Base-by-base conservation (phyloP, 306 rosid species). In the Malus asiatica region DNA sequence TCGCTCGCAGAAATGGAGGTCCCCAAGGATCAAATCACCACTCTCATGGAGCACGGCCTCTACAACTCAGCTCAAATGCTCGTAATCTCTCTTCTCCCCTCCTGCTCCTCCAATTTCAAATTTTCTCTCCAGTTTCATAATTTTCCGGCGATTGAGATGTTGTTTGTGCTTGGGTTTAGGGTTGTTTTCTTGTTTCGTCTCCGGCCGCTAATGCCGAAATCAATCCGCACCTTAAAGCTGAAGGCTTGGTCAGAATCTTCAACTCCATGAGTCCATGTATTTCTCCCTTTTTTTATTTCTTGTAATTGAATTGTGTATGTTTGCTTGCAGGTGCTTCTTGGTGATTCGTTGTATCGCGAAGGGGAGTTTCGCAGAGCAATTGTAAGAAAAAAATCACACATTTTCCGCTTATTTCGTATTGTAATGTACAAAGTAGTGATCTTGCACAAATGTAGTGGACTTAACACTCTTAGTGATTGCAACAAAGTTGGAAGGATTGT, bases 101-200 rank as follows among this genome's bases (percentile, higher is more conserved):
- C 51, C 5, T 69, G 19, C 33, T 19, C 22, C 65, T 55, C 58
- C 59, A 27, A 15, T 52, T 78, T 40, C 35, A 65, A 35, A 42
- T 44, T 60, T 65, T 62, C 14, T 4, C 10, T 58, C 5, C 25
- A 4, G 48, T 72, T 60, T 48, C 55, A 14, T 19, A 22, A 51
- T 51, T 22, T 42, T 16, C 2, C 10, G 16, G 27, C 60, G 62
- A 65, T 77, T 61, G 19, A 44, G 19, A 14, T 45, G 67, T 13
- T 70, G 38, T 27, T 44, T 42, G 45, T 77, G 16, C 38, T 25
- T 35, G 42, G 33, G 12, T 14, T 8, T 63, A 96, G 99, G 89
- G 93, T 82, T 92, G 84, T 80, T 96, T 96, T 87, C 98, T 92
- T n/a, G 97, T 90, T 86, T 96, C 99, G 3, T 96, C 99, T 14